Evolutionary conservation across 1,139 yeast genomes (phyloP).

Genomic region (Meyerozyma carpophila): DNA sequence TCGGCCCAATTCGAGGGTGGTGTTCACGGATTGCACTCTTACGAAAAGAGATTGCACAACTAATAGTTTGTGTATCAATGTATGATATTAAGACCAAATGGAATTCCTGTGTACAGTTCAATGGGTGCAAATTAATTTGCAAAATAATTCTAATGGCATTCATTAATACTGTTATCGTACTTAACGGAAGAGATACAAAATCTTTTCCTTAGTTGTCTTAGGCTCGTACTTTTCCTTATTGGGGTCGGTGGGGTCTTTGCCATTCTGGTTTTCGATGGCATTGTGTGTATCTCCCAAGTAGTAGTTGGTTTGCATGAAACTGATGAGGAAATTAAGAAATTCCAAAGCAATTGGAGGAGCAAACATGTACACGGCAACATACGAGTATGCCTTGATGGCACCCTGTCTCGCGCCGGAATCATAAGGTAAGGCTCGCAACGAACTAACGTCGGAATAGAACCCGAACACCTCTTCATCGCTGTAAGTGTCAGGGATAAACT

Average conservation of each 20-base stretch:
- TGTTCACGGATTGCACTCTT: conserved; percentile 92
- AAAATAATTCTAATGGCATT: neutral
- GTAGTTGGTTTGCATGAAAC: conserved; percentile 26
- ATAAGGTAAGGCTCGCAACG: conserved; percentile 10
- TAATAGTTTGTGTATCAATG: conserved; percentile 19
- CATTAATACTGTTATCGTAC: no score
- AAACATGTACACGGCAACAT: conserved; percentile 17
- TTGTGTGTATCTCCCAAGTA: conserved; percentile 28
- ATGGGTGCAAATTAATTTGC: neutral
- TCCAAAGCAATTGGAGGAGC: conserved; percentile 20
- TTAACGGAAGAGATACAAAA: neutral
- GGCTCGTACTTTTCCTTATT: neutral
- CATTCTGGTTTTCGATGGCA: conserved; percentile 15
- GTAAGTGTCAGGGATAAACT: conserved; percentile 15
- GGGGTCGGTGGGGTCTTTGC: neutral
- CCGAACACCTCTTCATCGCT: conserved; percentile 10
- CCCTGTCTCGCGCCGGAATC: conserved; percentile 21
- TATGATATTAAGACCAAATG: neutral
- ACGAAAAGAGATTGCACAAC: conserved; percentile 94
- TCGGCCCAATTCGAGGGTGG: conserved; percentile 99
- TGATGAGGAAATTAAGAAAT: conserved; percentile 17
- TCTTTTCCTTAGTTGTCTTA: neutral
- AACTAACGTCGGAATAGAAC: conserved; percentile 13
- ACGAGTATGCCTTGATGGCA: conserved; percentile 21
- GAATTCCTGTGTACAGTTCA: neutral